Evolutionary conservation across 2,329 filamentous ascomycete genomes (phyloP), one percentile per base, ranked within the genome.

Genomic region (Ramularia collo-cygni): DNA sequence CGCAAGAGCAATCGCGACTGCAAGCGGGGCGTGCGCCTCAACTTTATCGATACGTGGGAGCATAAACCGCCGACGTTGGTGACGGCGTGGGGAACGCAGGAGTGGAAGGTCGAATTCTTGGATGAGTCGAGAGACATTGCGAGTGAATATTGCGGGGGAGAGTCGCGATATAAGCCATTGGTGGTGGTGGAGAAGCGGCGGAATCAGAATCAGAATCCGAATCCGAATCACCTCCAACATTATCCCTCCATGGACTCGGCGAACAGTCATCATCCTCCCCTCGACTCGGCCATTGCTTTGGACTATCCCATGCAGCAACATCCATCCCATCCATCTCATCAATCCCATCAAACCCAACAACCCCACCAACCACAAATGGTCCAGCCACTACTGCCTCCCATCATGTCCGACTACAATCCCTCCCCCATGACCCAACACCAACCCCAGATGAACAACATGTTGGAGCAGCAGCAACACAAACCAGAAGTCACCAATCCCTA

Each of bases 121-220:
- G 90, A 95, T 58, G 88, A 96, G 59, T 95, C 89, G 15, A 76
- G 88, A 19, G 75, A 84, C 33, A 93, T 95, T 61, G 90, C 90
- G 5, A 90, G 85, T 1, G 88, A 95, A 60, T 96, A 96, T 61
- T 73, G 77, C 38, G 88, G 86, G 3, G 90, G 90, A 0, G 66
- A 81, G 16, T 76, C 78, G 49, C 79, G 78, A 47, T 95, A 95
- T 63, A 46, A 45, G 73, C 79, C 16, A 12, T 36, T 57, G 36
- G 43, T 43, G n/a, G 44, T 28, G 17, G 36, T 43, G 52, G 54
- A 41, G 29, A 38, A 8, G 24, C 17, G 19, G 9, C 21, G 8
- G 21, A 18, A 24, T 10, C 21, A 47, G 8, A 27, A 28, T n/a
- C 26, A 27, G 26, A 19, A 38, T 12, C 18, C 28, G 18, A 32